Base-by-base conservation (phyloP, 345 rosid species). In the Citrus medica region DNA sequence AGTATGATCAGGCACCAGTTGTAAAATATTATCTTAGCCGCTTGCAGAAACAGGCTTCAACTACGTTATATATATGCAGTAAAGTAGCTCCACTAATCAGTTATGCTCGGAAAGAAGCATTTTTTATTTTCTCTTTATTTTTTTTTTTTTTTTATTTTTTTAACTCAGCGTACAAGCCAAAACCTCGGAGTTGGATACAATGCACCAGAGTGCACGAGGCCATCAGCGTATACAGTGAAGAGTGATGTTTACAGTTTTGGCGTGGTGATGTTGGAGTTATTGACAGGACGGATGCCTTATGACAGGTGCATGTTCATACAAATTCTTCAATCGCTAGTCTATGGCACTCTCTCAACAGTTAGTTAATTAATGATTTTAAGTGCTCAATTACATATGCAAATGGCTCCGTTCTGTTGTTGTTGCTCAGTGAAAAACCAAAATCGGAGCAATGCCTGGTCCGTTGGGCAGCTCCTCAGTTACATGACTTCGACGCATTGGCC, bases 161-260 rank as follows among this genome's bases (percentile, higher is more conserved):
- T 71, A 30, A 5, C 83, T 33, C 83, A 96, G 99, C 87, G 86
- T 61, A 94, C 95, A 77, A 92, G 97, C 88, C 97, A 90, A 82
- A 94, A 92, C 81, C 93, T 90, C 10, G 99, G 97, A 42, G 88
- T 65, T 17, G 99, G 99, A 81, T 96, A 96, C 81, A 94, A 90
- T 78, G 97, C 97, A 8, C 99, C 99, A n/a, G 98, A 96, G 82
- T 94, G 98, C 84, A 78, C 85, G 61, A 88, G 67, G 46, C 93
- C 96, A 24, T 83, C 91, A 6, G 89, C 91, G 9, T 96, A 92
- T 81, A 91, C 99, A 8, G 35, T 87, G 72, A 96, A 92, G 90
- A 92, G 99, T 72, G 99, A 96, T 56, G 83, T 92, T 13, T 96
- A 94, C 87, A 91, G 98, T 79, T 92, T 94, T 69, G 99, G 99